Conservation (phyloP, 1,139 yeast species). For the Magnusiomyces tetraspermus region DNA sequence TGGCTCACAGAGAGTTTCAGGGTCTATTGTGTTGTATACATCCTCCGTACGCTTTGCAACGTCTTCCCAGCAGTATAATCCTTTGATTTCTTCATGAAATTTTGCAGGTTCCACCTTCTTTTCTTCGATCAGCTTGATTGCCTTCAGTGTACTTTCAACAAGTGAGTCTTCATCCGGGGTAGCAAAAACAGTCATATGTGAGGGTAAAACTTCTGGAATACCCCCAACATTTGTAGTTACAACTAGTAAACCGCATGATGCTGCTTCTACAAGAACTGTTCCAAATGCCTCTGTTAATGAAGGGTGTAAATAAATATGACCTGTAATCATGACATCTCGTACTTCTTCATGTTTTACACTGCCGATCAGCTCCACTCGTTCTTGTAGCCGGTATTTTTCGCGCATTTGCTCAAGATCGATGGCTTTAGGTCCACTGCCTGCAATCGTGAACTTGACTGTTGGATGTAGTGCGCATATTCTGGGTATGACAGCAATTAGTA, state of each 20-base stretch:
- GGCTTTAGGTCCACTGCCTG: conserved; percentile 96
- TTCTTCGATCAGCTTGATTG: conserved; percentile 49
- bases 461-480: conserved; percentile 57
- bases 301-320: conserved; percentile 90
- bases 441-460: conserved; percentile 69
- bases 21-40: conserved; percentile 54
- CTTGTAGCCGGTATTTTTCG: conserved; percentile 77
- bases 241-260: conserved; percentile 86
- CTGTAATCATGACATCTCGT: conserved; percentile 83
- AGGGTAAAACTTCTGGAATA: conserved; percentile 90
- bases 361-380: conserved; percentile 77
- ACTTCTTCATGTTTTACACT: conserved; percentile 89
- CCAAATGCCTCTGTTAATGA: conserved; percentile 97
- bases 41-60: conserved; percentile 78
- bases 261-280: conserved; percentile 94
- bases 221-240: conserved; percentile 98
- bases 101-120: conserved; percentile 57
- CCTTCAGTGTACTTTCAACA: conserved; percentile 57
- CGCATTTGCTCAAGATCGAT: conserved; percentile 93
- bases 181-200: conserved; percentile 88
- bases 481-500: conserved; percentile 79
- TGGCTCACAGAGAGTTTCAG: conserved; percentile 39
- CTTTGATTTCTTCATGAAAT: conserved; percentile 69
- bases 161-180: conserved; percentile 76
- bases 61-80: conserved; percentile 89